Percentiles rank a stretch among this genome's conserved stretches.
These are phyloP conservation scores for Chytriomyces sp. DNA, from an alignment of 192 early-diverging fungal species.

Conservation along the genomic window DNA sequence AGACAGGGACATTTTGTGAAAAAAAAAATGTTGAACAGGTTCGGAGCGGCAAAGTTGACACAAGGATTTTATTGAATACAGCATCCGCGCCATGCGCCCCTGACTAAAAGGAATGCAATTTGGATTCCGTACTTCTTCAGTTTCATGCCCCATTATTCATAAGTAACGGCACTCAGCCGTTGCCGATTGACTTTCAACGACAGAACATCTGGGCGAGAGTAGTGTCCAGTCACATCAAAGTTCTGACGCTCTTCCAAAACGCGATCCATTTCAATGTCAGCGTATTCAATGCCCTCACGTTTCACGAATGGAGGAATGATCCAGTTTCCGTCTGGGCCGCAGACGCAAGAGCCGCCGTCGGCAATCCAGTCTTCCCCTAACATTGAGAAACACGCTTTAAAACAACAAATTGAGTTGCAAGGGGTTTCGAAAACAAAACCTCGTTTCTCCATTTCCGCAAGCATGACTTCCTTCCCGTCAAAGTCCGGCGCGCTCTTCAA, in stretches of 20 bases:
- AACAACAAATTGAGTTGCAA: not conserved
- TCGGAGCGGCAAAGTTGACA: too few relatives aligned
- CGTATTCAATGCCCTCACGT: conserved; percentile 5
- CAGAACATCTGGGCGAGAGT: conserved; percentile 19
- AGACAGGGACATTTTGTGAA: not conserved
- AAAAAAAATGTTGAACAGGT: too few relatives aligned
- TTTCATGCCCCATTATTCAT: too few relatives aligned
- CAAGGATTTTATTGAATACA: too few relatives aligned
- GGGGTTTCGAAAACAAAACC: not conserved
- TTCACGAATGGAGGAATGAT: conserved; percentile 6
- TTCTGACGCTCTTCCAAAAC: conserved; percentile 11
- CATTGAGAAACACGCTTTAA: not conserved
- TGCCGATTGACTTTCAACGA: conserved; percentile 5
- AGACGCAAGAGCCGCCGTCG: conserved; percentile 20
- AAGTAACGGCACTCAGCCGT: not conserved
- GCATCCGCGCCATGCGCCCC: too few relatives aligned
- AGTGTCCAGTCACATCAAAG: conserved; percentile 17
- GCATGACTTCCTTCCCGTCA: not conserved
- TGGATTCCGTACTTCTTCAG: too few relatives aligned
- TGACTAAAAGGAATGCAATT: too few relatives aligned
- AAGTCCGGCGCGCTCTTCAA: not conserved
- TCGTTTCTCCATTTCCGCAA: conserved; percentile 1
- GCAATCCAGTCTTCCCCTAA: conserved; percentile 27
- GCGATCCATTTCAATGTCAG: not conserved
- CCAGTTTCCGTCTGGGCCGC: conserved; percentile 1